Conservation (phyloP, 768 basidiomycete species). For the Pisolithus tinctorius region DNA sequence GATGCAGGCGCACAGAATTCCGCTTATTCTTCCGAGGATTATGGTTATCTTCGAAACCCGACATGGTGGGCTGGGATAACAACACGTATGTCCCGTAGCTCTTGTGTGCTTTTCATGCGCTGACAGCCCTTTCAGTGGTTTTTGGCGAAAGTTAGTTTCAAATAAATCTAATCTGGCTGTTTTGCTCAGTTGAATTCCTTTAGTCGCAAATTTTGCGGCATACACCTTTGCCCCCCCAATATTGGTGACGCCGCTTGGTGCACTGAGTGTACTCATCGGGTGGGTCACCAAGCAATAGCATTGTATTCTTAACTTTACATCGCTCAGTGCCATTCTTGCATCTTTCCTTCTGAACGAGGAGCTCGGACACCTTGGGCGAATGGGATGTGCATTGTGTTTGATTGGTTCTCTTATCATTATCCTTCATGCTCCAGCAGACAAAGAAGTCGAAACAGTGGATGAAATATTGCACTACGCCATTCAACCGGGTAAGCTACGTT, state of each 20-base stretch:
- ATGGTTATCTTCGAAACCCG: conserved; percentile 82
- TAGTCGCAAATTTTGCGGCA: conserved; percentile 89
- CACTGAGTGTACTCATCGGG: conserved; percentile 95
- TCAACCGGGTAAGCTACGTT: conserved; percentile 67
- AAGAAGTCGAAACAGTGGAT: conserved; percentile 86
- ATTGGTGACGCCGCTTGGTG: conserved; percentile 96
- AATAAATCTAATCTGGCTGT: background rate
- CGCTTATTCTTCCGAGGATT: conserved; percentile 62
- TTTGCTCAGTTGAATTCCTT: background rate
- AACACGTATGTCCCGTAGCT: conserved; percentile 59
- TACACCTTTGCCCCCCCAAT: conserved; percentile 98
- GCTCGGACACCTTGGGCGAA: conserved; percentile 85
- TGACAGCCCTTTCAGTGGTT: conserved; percentile 56
- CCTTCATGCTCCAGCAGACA: conserved; percentile 94
- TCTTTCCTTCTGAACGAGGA: conserved; percentile 91
- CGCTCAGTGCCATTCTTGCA: conserved; percentile 79
- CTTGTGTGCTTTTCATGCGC: conserved; percentile 5
- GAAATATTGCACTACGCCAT: conserved; percentile 89
- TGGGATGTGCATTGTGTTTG: conserved; percentile 78
- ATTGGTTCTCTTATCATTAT: conserved; percentile 92
- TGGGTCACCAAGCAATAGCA: conserved; percentile 30
- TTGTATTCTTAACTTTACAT: conserved; percentile 5
- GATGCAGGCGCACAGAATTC: conserved; percentile 63
- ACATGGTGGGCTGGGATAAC: conserved; percentile 98
- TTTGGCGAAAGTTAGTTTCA: conserved; percentile 76